Percentiles rank a stretch among this genome's conserved stretches.
phyloP scores from a whole-genome alignment of 768 basidiomycete genomes.

The Tulasnella sp. region DNA sequence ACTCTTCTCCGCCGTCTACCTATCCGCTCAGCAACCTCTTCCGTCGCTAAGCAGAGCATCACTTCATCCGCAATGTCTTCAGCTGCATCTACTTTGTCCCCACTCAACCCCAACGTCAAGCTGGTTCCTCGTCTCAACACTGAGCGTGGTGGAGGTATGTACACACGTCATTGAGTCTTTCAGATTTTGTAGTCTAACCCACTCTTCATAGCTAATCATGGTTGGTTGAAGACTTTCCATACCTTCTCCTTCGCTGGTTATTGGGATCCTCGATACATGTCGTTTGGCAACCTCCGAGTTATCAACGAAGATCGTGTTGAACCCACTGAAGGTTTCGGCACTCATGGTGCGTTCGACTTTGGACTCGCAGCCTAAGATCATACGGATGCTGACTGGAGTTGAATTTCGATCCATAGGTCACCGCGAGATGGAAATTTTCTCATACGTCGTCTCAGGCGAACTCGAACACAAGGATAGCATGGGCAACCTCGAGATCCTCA shows the following conservation, averaged over 20 bases:
- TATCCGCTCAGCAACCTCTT: neutral
- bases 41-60: neutral
- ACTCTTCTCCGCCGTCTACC: constrained; percentile 15
- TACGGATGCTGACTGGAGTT: neutral
- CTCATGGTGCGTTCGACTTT: constrained; percentile 44
- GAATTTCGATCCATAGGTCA: constrained; percentile 43
- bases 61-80: neutral
- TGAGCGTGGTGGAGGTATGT: constrained; percentile 26
- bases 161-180: neutral
- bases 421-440: constrained; percentile 86
- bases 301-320: constrained; percentile 92
- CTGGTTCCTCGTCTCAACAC: constrained; percentile 24
- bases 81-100: constrained; percentile 19
- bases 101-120: constrained; percentile 25
- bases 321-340: constrained; percentile 74
- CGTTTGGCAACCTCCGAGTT: constrained; percentile 74
- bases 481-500: constrained; percentile 84
- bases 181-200: constrained; percentile 51
- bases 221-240: constrained; percentile 84
- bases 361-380: neutral
- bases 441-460: constrained; percentile 73
- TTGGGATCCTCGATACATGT: constrained; percentile 51
- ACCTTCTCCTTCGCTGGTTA: constrained; percentile 81
- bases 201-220: constrained; percentile 71
- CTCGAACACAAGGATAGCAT: constrained; percentile 74